Conservation (phyloP, 768 basidiomycete species). For the Boletus rufocinnamomeus region DNA sequence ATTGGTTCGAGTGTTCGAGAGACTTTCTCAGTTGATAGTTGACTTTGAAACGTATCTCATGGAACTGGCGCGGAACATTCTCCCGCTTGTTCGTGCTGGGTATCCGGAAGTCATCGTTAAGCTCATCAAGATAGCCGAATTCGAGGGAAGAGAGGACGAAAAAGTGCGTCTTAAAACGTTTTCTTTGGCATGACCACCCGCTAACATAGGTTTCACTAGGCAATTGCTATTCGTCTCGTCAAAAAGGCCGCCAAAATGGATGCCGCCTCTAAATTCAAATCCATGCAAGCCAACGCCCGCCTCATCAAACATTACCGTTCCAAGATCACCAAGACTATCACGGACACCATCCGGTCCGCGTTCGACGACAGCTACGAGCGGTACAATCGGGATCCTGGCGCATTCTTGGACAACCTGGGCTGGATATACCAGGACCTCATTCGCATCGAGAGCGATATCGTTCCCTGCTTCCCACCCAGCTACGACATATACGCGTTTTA, state of each 20-base stretch:
- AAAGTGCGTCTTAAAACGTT: conserved; percentile 55
- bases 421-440: conserved; percentile 98
- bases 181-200: neutral
- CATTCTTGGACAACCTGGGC: conserved; percentile 73
- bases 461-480: conserved; percentile 87
- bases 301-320: conserved; percentile 94
- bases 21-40: conserved; percentile 74
- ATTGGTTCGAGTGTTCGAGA: conserved; percentile 79
- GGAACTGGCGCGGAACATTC: conserved; percentile 72
- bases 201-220: conserved; percentile 46
- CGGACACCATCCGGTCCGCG: conserved; percentile 68
- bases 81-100: conserved; percentile 77
- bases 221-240: conserved; percentile 90
- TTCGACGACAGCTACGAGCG: conserved; percentile 69
- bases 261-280: conserved; percentile 90
- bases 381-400: conserved; percentile 62
- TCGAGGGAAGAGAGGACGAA: conserved; percentile 92
- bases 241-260: conserved; percentile 93
- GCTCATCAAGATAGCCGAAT: conserved; percentile 89
- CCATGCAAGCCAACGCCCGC: conserved; percentile 90
- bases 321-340: conserved; percentile 80
- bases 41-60: conserved; percentile 87
- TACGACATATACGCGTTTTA: conserved; percentile 87
- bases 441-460: conserved; percentile 87
- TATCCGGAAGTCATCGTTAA: conserved; percentile 87